Evolutionary conservation across 2,329 filamentous ascomycete genomes (phyloP), one percentile per base, ranked within the genome.

Genomic region (Huntiella moniliformis): DNA sequence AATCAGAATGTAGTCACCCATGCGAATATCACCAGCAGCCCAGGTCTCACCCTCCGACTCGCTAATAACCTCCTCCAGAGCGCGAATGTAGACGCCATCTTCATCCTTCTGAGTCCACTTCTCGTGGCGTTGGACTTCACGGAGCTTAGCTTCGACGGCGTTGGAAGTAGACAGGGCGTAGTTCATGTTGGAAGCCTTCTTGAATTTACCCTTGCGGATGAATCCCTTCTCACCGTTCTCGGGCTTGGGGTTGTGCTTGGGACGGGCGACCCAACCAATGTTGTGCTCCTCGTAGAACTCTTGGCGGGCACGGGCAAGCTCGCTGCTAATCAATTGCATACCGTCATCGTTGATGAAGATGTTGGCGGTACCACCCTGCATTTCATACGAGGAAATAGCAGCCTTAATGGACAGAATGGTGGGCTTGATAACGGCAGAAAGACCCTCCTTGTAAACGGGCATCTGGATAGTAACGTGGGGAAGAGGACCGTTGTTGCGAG

Each of bases 171-270:
- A 70, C 48, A 82, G 63, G 1, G 67, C 73, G 50, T 73, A 79
- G 56, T 79, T 79, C 76, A 79, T 79, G 61, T 79, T 79, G 22
- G 71, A 75, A 2, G 73, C 73, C 58, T 77, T 77, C 58, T 77
- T 77, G 62, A 77, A 77, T 53, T 75, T 75, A 38, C 73, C 73
- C 39, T 65, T 65, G 13, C 73, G 64, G 4, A 71, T 53, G 55
- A 77, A 78, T 7, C 53, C 52, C 45, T 64, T 64, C 4, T 53
- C 39, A 5, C 40, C 44, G 59, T 73, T 64, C 3, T 63, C 61
- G 12, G 67, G 65, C 52, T 70, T 68, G 16, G 69, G 60, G 54
- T 71, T 68, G 52, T 72, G 68, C 41, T 58, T 58, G 8, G 69
- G 66, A 36, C 73, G 66, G 1, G 70, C 62, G 12, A 68, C 67